phyloP scores from a whole-genome alignment of 2,329 filamentous ascomycete species.

The Fusarium sp. region DNA sequence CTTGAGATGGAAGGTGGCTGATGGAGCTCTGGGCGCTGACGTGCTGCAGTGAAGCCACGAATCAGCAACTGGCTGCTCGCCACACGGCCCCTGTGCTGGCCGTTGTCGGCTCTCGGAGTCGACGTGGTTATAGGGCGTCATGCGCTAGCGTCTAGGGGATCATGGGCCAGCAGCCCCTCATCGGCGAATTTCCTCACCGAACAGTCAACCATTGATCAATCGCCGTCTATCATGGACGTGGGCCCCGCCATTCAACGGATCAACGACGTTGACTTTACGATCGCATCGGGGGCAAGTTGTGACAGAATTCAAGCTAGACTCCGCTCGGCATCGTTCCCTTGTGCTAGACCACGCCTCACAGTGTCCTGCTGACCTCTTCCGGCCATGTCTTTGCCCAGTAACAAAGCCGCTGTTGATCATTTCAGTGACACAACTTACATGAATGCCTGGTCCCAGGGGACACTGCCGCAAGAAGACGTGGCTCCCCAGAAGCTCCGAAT shows the following conservation, averaged over 20 bases:
- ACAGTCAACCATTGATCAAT: neutral
- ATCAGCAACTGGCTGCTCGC: constrained; percentile 37
- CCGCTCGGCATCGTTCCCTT: constrained; percentile 27
- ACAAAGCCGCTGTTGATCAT: constrained; percentile 22
- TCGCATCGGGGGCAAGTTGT: constrained; percentile 16
- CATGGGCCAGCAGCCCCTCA: constrained; percentile 8
- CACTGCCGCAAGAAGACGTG: constrained; percentile 38
- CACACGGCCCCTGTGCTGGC: constrained; percentile 24
- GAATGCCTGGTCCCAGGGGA: constrained; percentile 8
- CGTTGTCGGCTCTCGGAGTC: constrained; percentile 36
- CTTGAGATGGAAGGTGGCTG: constrained; percentile 1
- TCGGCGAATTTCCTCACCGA: constrained; percentile 2
- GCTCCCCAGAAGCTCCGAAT: constrained; percentile 24
- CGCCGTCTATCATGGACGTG: neutral
- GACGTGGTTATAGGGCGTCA: constrained; percentile 25
- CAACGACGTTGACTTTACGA: constrained; percentile 20
- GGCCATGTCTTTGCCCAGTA: constrained; percentile 30
- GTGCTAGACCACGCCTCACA: constrained; percentile 28
- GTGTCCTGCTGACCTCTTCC: constrained; percentile 40
- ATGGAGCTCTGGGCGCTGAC: constrained; percentile 28
- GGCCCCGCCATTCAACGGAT: constrained; percentile 20
- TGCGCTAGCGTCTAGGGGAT: constrained; percentile 8
- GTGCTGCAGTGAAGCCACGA: constrained; percentile 35
- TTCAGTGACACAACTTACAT: constrained; percentile 44
- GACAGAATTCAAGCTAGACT: constrained; percentile 32